Base-by-base conservation (phyloP, 2,329 filamentous ascomycete genomes). In the Penicillium sp. region DNA sequence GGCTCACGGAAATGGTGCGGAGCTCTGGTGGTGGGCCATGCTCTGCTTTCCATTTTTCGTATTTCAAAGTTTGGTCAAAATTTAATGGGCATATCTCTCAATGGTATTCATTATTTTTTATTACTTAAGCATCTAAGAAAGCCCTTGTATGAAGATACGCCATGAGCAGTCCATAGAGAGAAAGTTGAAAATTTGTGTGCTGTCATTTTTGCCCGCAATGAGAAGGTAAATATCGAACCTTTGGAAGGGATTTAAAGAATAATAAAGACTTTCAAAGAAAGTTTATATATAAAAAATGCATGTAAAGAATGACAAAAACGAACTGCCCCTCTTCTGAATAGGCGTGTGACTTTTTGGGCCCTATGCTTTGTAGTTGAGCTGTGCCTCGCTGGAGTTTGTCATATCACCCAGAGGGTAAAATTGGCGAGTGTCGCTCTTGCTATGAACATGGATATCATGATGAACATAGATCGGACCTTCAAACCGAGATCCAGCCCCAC, bases 381-480 rank as follows among this genome's bases (percentile, higher is more conserved):
- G 58, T 19, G 61, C 45, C n/a, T 62, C 45, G 39, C 64, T 66
- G 9, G 63, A 63, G 22, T 55, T 56, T 6, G 62, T 62, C 47
- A 66, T 49, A 31, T 69, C 61, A 16, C 56, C 57, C 10, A 69
- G 55, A 5, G 59, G 64, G 10, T 65, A 59, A n/a, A 67, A 66
- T 13, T 65, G 52, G 16, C 55, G 53, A 13, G 53, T 53, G n/a
- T 55, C 56, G 22, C 43, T 56, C 56, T 68, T 68, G 48, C 49
- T 55, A 27, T 59, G 59, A 4, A 48, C 41, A 3, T 55, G 41
- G n/a, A 57, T 51, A n/a, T 67, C 66, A 27, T 51, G 53, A 26
- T 59, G 61, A n/a, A 50, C 46, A 22, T 52, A 43, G 24, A 57
- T 55, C 4, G 43, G 55, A 2, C 53, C 55, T 13, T 64, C 63